Conservation (phyloP, 2,329 filamentous ascomycete species). For the Fusarium metavorans region DNA sequence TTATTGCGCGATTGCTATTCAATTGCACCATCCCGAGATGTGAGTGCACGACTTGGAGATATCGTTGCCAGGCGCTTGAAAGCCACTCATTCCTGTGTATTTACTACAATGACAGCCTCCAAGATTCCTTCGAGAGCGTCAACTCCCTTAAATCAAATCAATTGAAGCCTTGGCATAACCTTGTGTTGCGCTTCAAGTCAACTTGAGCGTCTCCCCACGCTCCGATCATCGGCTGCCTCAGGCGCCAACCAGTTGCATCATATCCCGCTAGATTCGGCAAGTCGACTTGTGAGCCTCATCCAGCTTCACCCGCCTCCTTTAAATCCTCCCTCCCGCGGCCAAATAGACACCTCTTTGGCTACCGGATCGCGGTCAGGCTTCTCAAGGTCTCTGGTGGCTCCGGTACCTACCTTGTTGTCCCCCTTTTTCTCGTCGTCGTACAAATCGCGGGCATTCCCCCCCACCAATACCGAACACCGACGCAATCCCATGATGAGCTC, state of each 20-base stretch:
- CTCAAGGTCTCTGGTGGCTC: conserved; percentile 23
- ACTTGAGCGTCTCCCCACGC: not conserved
- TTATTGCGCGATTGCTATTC: conserved; percentile 31
- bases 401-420: conserved; percentile 38
- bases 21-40: conserved; percentile 22
- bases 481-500: conserved; percentile 43
- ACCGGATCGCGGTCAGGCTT: conserved; percentile 25
- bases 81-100: not conserved
- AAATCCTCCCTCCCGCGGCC: conserved; percentile 1
- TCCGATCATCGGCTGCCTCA: conserved; percentile 46
- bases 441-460: conserved; percentile 25
- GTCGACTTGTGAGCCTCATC: conserved; percentile 34
- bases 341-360: conserved; percentile 13
- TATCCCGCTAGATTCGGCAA: conserved; percentile 34
- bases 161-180: not conserved
- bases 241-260: conserved; percentile 46
- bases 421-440: not conserved
- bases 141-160: not conserved
- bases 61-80: not conserved
- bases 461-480: conserved; percentile 41
- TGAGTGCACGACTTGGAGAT: not conserved
- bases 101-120: not conserved
- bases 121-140: not conserved
- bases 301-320: conserved; percentile 27
- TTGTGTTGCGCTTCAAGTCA: not conserved